phyloP scores from a whole-genome alignment of 2,329 filamentous ascomycete genomes.

The Ophiostoma quercus region DNA sequence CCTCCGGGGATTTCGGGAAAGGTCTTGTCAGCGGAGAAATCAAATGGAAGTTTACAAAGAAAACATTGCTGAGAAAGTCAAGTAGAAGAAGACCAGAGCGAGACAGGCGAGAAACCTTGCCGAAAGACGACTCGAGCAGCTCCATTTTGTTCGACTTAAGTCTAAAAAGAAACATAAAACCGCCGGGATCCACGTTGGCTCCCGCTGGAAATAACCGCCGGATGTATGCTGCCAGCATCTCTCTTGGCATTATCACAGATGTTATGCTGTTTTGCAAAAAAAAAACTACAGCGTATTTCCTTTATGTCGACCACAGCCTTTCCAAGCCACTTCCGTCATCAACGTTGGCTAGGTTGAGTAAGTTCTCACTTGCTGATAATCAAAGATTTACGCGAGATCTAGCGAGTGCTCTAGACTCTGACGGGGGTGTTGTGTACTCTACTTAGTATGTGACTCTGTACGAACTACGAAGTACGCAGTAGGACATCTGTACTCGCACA shows the following conservation, averaged over 20 bases:
- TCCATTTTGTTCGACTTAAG: not conserved
- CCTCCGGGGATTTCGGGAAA: not conserved
- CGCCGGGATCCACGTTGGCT: not conserved
- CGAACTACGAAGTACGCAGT: too few relatives aligned
- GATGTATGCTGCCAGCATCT: not conserved
- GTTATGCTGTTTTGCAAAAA: not conserved
- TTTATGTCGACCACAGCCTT: not conserved
- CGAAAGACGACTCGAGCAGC: too few relatives aligned
- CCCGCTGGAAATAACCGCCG: not conserved
- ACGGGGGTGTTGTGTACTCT: too few relatives aligned
- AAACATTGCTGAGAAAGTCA: not conserved
- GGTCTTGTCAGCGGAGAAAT: not conserved
- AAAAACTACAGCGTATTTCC: not conserved
- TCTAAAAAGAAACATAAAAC: constrained; percentile 1
- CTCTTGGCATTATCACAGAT: not conserved
- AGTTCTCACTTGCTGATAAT: not conserved
- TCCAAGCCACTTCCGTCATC: not conserved
- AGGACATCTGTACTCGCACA: too few relatives aligned
- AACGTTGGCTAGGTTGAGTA: not conserved
- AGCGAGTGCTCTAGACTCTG: not conserved
- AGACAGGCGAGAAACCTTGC: not conserved
- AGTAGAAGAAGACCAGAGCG: not conserved
- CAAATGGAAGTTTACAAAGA: not conserved
- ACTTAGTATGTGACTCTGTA: too few relatives aligned
- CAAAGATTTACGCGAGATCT: not conserved